Percentiles rank a stretch among this genome's conserved stretches.
Evolutionary conservation across 2,329 filamentous ascomycete genomes (phyloP).

Genomic region (Claviceps capensis): DNA sequence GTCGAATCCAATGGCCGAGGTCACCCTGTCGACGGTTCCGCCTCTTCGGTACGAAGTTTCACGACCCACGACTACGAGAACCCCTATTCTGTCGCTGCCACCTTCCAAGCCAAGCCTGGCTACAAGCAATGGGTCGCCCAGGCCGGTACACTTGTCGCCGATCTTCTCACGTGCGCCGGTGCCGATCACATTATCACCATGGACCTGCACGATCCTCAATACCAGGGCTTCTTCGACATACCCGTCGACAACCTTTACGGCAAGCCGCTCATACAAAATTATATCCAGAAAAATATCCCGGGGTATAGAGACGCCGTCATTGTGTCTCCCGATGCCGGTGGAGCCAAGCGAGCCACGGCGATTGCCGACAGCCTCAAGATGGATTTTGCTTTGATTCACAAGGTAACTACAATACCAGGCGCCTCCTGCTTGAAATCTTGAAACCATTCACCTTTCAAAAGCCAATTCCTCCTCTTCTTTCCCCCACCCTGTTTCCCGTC

Average conservation of each 20-base stretch:
- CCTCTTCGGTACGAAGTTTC: slow-evolving; percentile 34
- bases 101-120: slow-evolving; percentile 66
- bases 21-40: slow-evolving; percentile 25
- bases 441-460: too few relatives aligned
- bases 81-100: slow-evolving; percentile 36
- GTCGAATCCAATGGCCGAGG: slow-evolving; percentile 20
- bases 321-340: slow-evolving; percentile 91
- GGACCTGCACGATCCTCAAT: slow-evolving; percentile 92
- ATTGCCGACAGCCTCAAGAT: slow-evolving; percentile 89
- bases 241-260: slow-evolving; percentile 96
- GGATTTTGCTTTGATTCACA: slow-evolving; percentile 96
- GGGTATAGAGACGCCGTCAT: slow-evolving; percentile 79
- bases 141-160: slow-evolving; percentile 85
- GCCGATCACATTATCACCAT: slow-evolving; percentile 97
- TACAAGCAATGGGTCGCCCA: slow-evolving; percentile 99
- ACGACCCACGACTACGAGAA: slow-evolving; percentile 54
- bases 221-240: slow-evolving; percentile 98
- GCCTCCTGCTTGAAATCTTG: not conserved
- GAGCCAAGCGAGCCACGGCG: slow-evolving; percentile 87
- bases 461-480: slow-evolving; percentile 6
- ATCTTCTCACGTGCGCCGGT: slow-evolving; percentile 87
- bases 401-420: slow-evolving; percentile 35
- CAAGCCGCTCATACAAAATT: slow-evolving; percentile 55
- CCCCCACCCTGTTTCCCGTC: slow-evolving; percentile 14
- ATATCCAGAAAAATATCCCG: slow-evolving; percentile 68